Base-by-base conservation (phyloP, 805 yeast species). In the Candida sphagnicola region DNA sequence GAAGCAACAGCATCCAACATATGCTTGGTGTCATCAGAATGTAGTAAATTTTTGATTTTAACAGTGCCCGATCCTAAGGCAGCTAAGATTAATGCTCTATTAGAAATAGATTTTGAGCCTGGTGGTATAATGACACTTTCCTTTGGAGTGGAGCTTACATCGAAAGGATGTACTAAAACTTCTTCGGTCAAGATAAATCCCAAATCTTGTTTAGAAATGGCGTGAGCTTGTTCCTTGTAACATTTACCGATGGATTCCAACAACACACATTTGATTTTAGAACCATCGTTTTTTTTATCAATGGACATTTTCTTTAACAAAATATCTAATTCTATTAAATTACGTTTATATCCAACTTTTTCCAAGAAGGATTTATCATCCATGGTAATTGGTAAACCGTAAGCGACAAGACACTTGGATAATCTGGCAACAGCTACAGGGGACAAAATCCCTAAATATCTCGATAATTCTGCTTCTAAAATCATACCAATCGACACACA, bases 401-500 rank as follows among this genome's bases (percentile, higher is more conserved):
- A 93, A 19, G 95, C 86, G 31, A 80, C 75, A 42, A 91, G 74
- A 54, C 95, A 85, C 53, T 88, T 86, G 19, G 86, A 65, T 40
- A 93, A 68, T 54, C 99, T 77, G 2, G 97, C 90, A 17, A 93
- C 98, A 2, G 95, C 96, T 2, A 88, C 91, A 3, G 98, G 93
- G 1, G 95, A 78, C 47, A 93, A 68, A 38, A 87, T 77, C 17
- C 97, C 97, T 53, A 86, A 70, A 61, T 87, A 88, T 55, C 99
- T 78, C n/a, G 96, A 75, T 47, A 93, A 73, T 62, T 93, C 99
- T 4, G 98, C 98, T 62, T 93, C 99, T 53, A 81, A 76, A 24
- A 93, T 82, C 76, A 89, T 85, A 47, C 99, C 99, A 44, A 93
- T 76, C n/a, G 98, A 75, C n/a, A 93, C 99, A 74, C 99, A 93